Evolutionary conservation across 805 yeast species (phyloP).

Genomic region (Spathaspora sp.): DNA sequence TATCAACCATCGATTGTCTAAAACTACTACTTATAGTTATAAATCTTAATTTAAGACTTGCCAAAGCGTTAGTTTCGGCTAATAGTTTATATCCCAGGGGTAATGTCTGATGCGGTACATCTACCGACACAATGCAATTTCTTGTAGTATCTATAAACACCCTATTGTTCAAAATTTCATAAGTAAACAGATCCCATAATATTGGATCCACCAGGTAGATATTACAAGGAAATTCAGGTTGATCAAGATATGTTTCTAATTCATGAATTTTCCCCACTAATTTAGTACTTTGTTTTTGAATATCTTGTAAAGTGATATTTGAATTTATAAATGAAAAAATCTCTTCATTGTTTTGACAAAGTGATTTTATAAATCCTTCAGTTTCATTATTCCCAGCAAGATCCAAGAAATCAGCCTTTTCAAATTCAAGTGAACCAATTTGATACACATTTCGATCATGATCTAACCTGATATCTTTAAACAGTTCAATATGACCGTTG

Average conservation of each 20-base stretch:
- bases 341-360: slow-evolving; percentile 24
- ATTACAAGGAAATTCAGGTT: slow-evolving; percentile 29
- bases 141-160: slow-evolving; percentile 29
- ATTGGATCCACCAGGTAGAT: slow-evolving; percentile 14
- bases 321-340: slow-evolving; percentile 39
- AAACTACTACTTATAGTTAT: background rate
- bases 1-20: background rate
- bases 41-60: slow-evolving; percentile 29
- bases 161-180: slow-evolving; percentile 22
- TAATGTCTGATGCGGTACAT: slow-evolving; percentile 15
- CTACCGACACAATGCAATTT: slow-evolving; percentile 28
- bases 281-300: slow-evolving; percentile 37
- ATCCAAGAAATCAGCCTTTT: slow-evolving; percentile 47
- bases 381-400: slow-evolving; percentile 44
- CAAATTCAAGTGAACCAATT: slow-evolving; percentile 47
- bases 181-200: slow-evolving; percentile 35
- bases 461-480: slow-evolving; percentile 17
- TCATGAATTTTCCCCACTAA: slow-evolving; percentile 27
- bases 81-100: slow-evolving; percentile 24
- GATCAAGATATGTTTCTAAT: slow-evolving; percentile 26
- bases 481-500: slow-evolving; percentile 8
- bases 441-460: slow-evolving; percentile 33
- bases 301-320: slow-evolving; percentile 38
- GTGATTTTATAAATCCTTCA: slow-evolving; percentile 52
- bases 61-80: slow-evolving; percentile 28